A percentile compares a stretch with the other conserved stretches of the same genome.
Conservation (phyloP, 305 asterid species). For the Fraxinus angustifolia region DNA sequence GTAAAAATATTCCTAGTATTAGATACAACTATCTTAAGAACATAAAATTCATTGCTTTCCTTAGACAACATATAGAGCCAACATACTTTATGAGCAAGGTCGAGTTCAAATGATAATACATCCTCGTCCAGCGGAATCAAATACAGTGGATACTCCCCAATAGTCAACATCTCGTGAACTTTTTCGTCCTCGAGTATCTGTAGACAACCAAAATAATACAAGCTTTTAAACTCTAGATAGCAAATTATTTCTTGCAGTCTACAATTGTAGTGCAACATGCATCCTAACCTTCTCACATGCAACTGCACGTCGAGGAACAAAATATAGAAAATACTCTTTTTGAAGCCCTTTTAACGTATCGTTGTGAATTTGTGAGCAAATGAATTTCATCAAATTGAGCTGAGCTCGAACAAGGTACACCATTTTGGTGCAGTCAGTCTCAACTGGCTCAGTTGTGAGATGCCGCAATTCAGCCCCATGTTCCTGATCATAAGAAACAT, state of each 20-base stretch:
- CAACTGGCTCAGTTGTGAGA: slow-evolving; percentile 75
- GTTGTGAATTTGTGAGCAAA: slow-evolving; percentile 68
- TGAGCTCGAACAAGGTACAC: slow-evolving; percentile 81
- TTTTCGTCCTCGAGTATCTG: slow-evolving; percentile 94
- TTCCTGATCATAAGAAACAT: slow-evolving; percentile 50
- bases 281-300: slow-evolving; percentile 79
- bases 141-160: slow-evolving; percentile 84
- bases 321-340: slow-evolving; percentile 80
- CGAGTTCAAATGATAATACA: slow-evolving; percentile 84
- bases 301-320: slow-evolving; percentile 92
- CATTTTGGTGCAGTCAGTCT: slow-evolving; percentile 79
- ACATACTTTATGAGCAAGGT: slow-evolving; percentile 76
- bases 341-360: slow-evolving; percentile 81
- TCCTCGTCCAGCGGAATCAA: slow-evolving; percentile 90
- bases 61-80: neutral
- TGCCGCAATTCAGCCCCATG: slow-evolving; percentile 85
- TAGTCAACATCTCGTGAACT: slow-evolving; percentile 65
- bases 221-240: neutral
- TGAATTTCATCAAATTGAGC: slow-evolving; percentile 69
- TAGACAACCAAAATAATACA: slow-evolving; percentile 10
- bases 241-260: neutral
- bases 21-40: slow-evolving; percentile 26
- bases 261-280: neutral
- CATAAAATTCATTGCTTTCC: neutral
- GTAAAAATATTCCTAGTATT: slow-evolving; percentile 27